Evolutionary conservation across 768 basidiomycete genomes (phyloP), one percentile per base, ranked within the genome.

Genomic region (Calocybe indica): DNA sequence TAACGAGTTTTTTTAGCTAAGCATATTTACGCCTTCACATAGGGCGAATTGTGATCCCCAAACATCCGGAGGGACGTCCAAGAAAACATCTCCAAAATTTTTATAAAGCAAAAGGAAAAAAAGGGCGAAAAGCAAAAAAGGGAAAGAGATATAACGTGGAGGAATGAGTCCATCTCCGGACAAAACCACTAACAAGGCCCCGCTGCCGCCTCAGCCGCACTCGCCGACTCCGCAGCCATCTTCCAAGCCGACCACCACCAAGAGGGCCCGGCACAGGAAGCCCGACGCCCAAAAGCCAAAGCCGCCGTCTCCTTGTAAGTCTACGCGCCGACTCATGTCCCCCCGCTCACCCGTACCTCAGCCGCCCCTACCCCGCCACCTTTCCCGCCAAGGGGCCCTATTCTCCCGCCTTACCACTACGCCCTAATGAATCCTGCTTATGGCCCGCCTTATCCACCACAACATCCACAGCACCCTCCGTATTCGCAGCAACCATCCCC

Each of bases 401-500:
- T 62, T 78, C 79, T 68, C 33, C 71, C 71, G 22, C 68, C 76
- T 7, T 80, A 77, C 44, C 65, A 67, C 57, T 22, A 22, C 22
- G 22, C 22, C 22, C 71, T 81, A 62, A 88, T 87, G 84, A 88
- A 87, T 62, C 80, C 81, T 45, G 66, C 77, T 50, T 88, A 86
- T 58, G 77, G 79, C 50, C 72, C 82, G 15, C 63, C 71, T 13
- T 72, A 22, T 22, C 22, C 22, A 4, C 22, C 22, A 22, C 22
- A 22, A 22, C 22, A 22, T 4, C 22, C 22, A 4, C 22, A 66
- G 42, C 62, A 66, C 55, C 64, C 52, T 8, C 73, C 58, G 52
- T 55, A 53, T 29, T 55, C 58, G 22, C 57, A 57, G 43, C 39
- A 55, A 1, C 60, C 64, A 22, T 60, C 54, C n/a, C 61, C 63